Conservation (phyloP, 2,329 filamentous ascomycete genomes). For the Colletotrichum siamense region DNA sequence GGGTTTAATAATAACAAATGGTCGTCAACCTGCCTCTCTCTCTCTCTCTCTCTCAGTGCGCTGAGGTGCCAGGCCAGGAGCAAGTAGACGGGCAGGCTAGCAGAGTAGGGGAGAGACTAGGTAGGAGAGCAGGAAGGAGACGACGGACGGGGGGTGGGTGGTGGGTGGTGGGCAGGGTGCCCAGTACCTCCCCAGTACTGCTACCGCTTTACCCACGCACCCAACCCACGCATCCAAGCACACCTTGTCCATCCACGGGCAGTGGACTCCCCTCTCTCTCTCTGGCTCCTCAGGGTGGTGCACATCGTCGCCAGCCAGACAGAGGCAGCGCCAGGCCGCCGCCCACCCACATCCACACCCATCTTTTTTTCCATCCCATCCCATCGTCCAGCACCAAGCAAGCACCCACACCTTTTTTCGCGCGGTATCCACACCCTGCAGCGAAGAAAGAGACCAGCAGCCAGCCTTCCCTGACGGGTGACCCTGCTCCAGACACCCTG, state of each 20-base stretch:
- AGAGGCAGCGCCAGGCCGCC: neutral
- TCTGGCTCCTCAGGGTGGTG: neutral
- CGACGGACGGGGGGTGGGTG: neutral
- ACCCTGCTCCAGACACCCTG: constrained; percentile 10
- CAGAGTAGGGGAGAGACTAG: neutral
- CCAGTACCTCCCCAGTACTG: neutral
- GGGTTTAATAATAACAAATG: constrained; percentile 29
- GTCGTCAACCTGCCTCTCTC: constrained; percentile 1
- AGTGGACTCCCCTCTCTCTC: neutral
- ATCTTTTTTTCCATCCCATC: neutral
- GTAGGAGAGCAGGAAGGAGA: neutral
- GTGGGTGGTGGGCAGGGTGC: neutral
- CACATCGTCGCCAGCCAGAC: neutral
- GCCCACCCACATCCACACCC: neutral
- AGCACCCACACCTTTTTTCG: neutral
- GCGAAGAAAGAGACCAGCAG: constrained; percentile 4
- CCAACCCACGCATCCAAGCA: neutral
- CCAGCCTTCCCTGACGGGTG: constrained; percentile 19
- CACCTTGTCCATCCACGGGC: neutral
- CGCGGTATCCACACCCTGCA: constrained; percentile 9
- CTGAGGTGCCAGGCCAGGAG: neutral
- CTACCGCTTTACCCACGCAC: constrained; percentile 9
- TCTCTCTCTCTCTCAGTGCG: neutral
- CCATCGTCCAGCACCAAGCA: neutral
- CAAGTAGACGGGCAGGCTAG: neutral